Conservation (phyloP, 2,329 filamentous ascomycete species). For the Neofusicoccum ribis region DNA sequence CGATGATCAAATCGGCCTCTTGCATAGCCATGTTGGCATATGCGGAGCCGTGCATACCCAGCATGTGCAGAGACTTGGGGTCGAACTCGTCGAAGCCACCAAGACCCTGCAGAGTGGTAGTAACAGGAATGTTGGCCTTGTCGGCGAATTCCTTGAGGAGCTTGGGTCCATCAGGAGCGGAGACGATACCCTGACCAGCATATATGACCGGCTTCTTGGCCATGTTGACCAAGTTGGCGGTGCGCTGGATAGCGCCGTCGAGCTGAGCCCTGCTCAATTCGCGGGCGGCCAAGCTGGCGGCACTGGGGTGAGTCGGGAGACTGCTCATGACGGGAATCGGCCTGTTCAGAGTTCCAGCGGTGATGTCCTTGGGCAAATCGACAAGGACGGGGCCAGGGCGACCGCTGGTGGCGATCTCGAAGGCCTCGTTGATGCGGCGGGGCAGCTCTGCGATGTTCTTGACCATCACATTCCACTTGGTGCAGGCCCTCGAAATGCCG, state of each 20-base stretch:
- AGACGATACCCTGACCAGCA: conserved; percentile 86
- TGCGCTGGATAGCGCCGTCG: conserved; percentile 69
- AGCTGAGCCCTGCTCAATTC: conserved; percentile 73
- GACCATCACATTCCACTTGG: conserved; percentile 99
- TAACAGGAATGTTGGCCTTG: conserved; percentile 89
- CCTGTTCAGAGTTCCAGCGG: conserved; percentile 76
- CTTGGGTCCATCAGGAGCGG: conserved; percentile 73
- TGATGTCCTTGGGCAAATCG: conserved; percentile 95
- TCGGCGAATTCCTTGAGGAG: conserved; percentile 84
- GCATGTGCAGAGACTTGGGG: conserved; percentile 93
- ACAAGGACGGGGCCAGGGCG: conserved; percentile 93
- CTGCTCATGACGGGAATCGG: conserved; percentile 77
- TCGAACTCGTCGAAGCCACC: conserved; percentile 92
- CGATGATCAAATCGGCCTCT: conserved; percentile 92
- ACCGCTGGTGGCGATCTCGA: conserved; percentile 94
- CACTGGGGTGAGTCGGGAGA: conserved; percentile 78
- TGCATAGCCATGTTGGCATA: conserved; percentile 99
- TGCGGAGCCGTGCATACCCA: conserved; percentile 96
- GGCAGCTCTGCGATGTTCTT: conserved; percentile 93
- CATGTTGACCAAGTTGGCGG: conserved; percentile 79
- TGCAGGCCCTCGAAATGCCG: conserved; percentile 91
- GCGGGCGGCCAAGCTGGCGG: conserved; percentile 78
- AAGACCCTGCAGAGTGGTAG: conserved; percentile 90
- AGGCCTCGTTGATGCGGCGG: conserved; percentile 92
- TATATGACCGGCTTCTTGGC: conserved; percentile 96